phyloP scores from a whole-genome alignment of 2,329 filamentous ascomycete species.

The Diaporthe vexans region DNA sequence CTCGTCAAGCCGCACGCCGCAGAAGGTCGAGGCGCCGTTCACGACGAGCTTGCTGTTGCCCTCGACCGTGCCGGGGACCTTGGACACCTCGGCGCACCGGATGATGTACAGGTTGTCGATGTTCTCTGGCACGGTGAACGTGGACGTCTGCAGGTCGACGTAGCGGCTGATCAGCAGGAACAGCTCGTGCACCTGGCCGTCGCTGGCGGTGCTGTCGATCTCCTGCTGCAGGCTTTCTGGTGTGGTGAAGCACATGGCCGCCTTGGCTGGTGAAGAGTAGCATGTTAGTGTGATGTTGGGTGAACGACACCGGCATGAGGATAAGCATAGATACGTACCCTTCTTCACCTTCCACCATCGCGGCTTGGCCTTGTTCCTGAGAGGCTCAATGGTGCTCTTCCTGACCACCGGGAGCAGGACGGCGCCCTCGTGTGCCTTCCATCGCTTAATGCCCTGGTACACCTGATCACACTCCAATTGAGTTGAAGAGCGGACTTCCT shows the following conservation, averaged over 20 bases:
- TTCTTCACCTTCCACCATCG: conserved; percentile 40
- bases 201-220: conserved; percentile 36
- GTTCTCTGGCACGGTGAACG: conserved; percentile 34
- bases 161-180: conserved; percentile 41
- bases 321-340: neutral
- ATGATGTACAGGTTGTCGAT: conserved; percentile 42
- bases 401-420: conserved; percentile 39
- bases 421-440: conserved; percentile 40
- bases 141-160: conserved; percentile 37
- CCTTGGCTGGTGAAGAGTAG: conserved; percentile 29
- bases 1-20: conserved; percentile 39
- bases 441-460: conserved; percentile 39
- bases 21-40: conserved; percentile 40
- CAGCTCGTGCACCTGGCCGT: conserved; percentile 41
- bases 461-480: conserved; percentile 41
- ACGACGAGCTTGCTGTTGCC: conserved; percentile 38
- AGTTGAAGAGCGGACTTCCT: conserved; percentile 17
- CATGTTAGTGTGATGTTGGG: neutral
- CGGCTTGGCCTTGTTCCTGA: conserved; percentile 38
- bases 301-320: too few species aligned
- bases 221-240: conserved; percentile 38
- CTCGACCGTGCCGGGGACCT: conserved; percentile 4
- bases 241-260: conserved; percentile 40
- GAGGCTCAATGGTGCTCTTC: conserved; percentile 14
- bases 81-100: conserved; percentile 38